Base-by-base conservation (phyloP, 140 eudicot genomes). In the Flaveria floridana region DNA sequence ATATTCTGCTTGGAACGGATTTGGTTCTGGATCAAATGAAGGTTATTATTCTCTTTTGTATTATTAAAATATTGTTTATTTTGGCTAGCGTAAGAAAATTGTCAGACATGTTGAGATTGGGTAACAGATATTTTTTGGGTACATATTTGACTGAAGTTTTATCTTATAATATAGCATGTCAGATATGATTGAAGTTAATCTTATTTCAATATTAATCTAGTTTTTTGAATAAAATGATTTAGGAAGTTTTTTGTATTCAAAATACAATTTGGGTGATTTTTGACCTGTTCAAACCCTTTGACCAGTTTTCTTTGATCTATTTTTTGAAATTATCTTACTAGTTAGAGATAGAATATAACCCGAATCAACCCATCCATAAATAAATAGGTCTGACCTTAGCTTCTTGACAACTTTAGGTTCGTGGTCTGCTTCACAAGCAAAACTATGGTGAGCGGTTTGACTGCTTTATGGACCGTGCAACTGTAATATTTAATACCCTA, bases 21-120 rank as follows among this genome's bases (percentile, higher is more conserved):
- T 76, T 85, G 80, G 87, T 78, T 15, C 79, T 89, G 57, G 96
- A 89, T 67, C 88, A 83, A 72, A 87, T 89, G 96, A 89, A 87
- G 96, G 96, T 87, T 7, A 7, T 13, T 52, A 2, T 69, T 20
- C 65, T 62, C n/a, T 28, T 12, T 62, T 28, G 1, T 8, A 56
- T 18, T 58, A 10, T 21, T 6, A 23, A 3, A 10, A 10, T 21
- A 58, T 58, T 58, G 65, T 23, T 58, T 21, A 44, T 44, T 10
- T 34, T 34, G 41, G 6, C 7, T 4, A 34, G 41, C 6, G 7
- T 34, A 34, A 34, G 7, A 34, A 34, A 34, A 34, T 34, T 4
- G 41, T 34, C 41, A 34, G 41, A 34, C 41, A 34, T 44, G 50
- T 44, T 10, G 13, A 8, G 12, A 10, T 44, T 44, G 50, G 50